phyloP scores from a whole-genome alignment of 2,329 filamentous ascomycete species.

The Chaetomium strumarium region DNA sequence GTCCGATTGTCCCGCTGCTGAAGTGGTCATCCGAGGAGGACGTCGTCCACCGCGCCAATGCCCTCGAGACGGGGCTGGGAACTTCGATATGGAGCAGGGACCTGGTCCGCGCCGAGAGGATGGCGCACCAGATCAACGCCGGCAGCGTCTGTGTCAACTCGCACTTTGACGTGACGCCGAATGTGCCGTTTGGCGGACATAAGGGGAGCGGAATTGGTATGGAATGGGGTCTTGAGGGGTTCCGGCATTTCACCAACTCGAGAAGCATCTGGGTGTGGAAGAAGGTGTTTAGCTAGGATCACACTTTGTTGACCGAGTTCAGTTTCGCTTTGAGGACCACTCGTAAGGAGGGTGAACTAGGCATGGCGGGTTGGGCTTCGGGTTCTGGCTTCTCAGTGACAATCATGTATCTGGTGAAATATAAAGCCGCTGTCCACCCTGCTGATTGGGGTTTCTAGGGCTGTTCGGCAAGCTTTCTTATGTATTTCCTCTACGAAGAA shows the following conservation, averaged over 20 bases:
- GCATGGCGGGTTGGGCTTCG: too few species aligned
- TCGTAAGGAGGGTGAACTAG: too few species aligned
- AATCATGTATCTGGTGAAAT: too few species aligned
- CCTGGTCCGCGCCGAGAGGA: constrained; percentile 40
- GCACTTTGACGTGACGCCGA: constrained; percentile 34
- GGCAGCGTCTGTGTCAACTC: constrained; percentile 52
- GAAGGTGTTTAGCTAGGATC: neutral
- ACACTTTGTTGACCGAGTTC: neutral
- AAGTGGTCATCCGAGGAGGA: constrained; percentile 42
- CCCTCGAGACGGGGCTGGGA: constrained; percentile 44
- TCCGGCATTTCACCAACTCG: constrained; percentile 24
- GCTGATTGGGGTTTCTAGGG: too few species aligned
- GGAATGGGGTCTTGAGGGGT: constrained; percentile 39
- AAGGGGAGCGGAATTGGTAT: constrained; percentile 47
- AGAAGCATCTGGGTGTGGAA: neutral
- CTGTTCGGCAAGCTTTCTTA: too few species aligned
- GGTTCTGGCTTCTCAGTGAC: too few species aligned
- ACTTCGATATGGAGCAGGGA: constrained; percentile 49
- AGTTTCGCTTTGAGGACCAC: neutral
- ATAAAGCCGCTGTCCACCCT: too few species aligned
- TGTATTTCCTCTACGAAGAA: too few species aligned
- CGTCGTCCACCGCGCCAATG: constrained; percentile 42
- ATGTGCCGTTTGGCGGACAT: constrained; percentile 43
- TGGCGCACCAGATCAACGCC: constrained; percentile 44
- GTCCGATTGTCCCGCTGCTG: constrained; percentile 40